phyloP scores from a whole-genome alignment of 441 rosid genomes.

The Macaranga tanarius region DNA sequence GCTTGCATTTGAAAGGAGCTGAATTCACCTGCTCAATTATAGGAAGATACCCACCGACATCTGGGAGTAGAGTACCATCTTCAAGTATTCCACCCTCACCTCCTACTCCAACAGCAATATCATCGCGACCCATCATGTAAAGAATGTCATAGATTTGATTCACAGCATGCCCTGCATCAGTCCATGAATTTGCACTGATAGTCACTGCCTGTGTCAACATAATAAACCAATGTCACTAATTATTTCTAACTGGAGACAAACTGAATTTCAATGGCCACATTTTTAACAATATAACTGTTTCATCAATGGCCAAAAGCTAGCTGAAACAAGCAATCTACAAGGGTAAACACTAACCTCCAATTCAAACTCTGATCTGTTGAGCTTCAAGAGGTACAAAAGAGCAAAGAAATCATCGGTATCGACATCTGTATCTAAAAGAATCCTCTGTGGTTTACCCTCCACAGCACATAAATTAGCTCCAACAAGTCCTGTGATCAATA shows the following conservation, averaged over 20 bases:
- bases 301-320: neutral
- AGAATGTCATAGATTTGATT: slow-evolving; percentile 80
- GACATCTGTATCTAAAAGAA: slow-evolving; percentile 81
- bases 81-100: slow-evolving; percentile 80
- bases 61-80: slow-evolving; percentile 58
- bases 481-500: slow-evolving; percentile 34
- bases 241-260: too few relatives aligned
- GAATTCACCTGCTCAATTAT: slow-evolving; percentile 72
- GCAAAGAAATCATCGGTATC: slow-evolving; percentile 90
- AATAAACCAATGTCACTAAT: neutral
- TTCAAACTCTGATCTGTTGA: slow-evolving; percentile 70
- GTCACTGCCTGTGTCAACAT: slow-evolving; percentile 63
- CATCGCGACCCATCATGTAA: slow-evolving; percentile 92
- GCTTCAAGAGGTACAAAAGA: slow-evolving; percentile 80
- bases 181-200: slow-evolving; percentile 75
- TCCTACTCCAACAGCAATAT: slow-evolving; percentile 83
- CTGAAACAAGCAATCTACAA: neutral
- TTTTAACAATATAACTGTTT: neutral
- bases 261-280: too few relatives aligned
- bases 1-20: neutral
- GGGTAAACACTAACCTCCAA: slow-evolving; percentile 49
- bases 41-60: slow-evolving; percentile 92
- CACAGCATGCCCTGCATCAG: slow-evolving; percentile 85
- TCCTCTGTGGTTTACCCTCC: slow-evolving; percentile 46
- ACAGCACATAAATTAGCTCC: slow-evolving; percentile 32